Conservation (phyloP, 805 yeast genomes). For the Wickerhamomyces queroliae region DNA sequence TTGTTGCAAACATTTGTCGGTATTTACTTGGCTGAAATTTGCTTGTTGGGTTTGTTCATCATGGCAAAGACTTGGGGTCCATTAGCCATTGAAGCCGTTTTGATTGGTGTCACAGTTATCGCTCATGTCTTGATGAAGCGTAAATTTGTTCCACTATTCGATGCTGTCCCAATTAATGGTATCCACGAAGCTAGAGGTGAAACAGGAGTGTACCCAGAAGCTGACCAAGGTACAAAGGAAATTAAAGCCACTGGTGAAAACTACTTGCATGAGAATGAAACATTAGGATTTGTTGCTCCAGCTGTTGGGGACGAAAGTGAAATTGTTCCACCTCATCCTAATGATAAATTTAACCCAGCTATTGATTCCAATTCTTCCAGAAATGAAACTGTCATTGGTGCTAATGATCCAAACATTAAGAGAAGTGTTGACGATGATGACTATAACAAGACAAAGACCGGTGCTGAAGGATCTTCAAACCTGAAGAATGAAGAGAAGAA, state of each 20-base stretch:
- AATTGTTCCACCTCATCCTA: slow-evolving; percentile 11
- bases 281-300: slow-evolving; percentile 15
- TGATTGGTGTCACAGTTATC: slow-evolving; percentile 49
- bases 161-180: slow-evolving; percentile 64
- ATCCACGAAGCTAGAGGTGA: slow-evolving; percentile 32
- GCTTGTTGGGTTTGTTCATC: slow-evolving; percentile 65
- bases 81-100: slow-evolving; percentile 62
- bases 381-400: slow-evolving; percentile 24
- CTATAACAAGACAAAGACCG: too few species aligned
- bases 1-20: slow-evolving; percentile 69
- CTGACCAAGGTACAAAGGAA: slow-evolving; percentile 62
- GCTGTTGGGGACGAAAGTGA: not conserved
- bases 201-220: slow-evolving; percentile 47
- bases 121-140: slow-evolving; percentile 54
- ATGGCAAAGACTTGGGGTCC: slow-evolving; percentile 78
- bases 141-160: slow-evolving; percentile 57
- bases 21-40: slow-evolving; percentile 63
- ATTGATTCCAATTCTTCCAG: slow-evolving; percentile 24
- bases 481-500: slow-evolving; percentile 13
- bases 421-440: slow-evolving; percentile 17
- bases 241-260: slow-evolving; percentile 43
- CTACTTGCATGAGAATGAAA: slow-evolving; percentile 18
- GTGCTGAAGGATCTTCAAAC: slow-evolving; percentile 8
- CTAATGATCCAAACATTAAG: slow-evolving; percentile 15
- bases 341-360: slow-evolving; percentile 10